phyloP scores from a whole-genome alignment of 441 rosid species.

The Melianthus villosus region DNA sequence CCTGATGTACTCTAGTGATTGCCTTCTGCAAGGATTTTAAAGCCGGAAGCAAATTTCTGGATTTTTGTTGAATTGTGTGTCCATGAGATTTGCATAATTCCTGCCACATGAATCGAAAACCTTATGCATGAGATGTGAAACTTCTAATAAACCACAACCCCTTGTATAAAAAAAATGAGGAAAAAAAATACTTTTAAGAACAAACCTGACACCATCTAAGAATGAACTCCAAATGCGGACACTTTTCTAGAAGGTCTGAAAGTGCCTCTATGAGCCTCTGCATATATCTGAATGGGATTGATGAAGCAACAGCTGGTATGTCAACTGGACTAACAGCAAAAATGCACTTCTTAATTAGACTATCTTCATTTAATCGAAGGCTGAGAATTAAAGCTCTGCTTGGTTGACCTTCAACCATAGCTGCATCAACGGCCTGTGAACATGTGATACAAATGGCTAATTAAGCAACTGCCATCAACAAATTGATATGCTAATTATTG shows the following conservation, averaged over 20 bases:
- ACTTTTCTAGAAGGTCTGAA: conserved; percentile 69
- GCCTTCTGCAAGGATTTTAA: conserved; percentile 75
- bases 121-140: background rate
- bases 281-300: conserved; percentile 53
- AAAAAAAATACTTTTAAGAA: background rate
- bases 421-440: conserved; percentile 63
- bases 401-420: conserved; percentile 44
- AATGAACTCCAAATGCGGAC: conserved; percentile 78
- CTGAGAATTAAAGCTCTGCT: conserved; percentile 67
- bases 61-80: conserved; percentile 56
- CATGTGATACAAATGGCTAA: conserved; percentile 2
- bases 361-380: conserved; percentile 81
- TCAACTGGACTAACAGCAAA: conserved; percentile 54
- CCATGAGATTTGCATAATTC: conserved; percentile 80
- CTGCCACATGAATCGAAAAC: conserved; percentile 21
- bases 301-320: conserved; percentile 50
- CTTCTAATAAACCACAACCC: background rate
- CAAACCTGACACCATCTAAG: conserved; percentile 88
- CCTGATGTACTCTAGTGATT: conserved; percentile 71
- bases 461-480: background rate
- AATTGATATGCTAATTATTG: too few relatives aligned
- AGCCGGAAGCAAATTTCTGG: conserved; percentile 65
- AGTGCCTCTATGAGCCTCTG: conserved; percentile 72
- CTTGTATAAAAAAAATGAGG: background rate
- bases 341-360: conserved; percentile 53